Evolutionary conservation across 371 early-diverging fungal species (phyloP).

Genomic region (Zopfochytrium polystomum): DNA sequence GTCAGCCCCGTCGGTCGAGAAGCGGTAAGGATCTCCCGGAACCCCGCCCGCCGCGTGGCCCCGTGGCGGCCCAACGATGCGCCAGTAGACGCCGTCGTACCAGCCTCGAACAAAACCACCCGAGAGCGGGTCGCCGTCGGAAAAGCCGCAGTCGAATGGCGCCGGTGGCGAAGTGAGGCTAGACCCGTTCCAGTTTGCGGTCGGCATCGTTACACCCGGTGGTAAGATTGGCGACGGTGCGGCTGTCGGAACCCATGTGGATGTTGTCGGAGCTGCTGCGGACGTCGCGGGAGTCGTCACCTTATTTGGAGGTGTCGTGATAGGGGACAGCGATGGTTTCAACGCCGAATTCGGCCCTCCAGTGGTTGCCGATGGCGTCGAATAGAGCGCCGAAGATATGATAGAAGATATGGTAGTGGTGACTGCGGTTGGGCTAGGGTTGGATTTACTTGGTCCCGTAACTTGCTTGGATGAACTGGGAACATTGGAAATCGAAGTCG

Average conservation of each 20-base stretch:
- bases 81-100: conserved; percentile 24
- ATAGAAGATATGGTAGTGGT: too few species aligned
- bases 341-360: too few species aligned
- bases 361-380: too few species aligned
- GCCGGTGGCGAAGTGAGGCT: background rate
- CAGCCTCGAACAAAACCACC: conserved; percentile 22
- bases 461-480: too few species aligned
- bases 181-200: background rate
- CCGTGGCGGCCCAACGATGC: conserved; percentile 6
- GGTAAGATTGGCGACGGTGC: conserved; percentile 3
- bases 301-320: background rate
- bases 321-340: too few species aligned
- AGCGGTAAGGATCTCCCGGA: background rate
- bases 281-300: conserved; percentile 6
- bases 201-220: background rate
- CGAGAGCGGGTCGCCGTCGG: background rate
- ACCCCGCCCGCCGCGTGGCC: conserved; percentile 14
- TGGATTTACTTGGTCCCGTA: too few species aligned
- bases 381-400: too few species aligned
- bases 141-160: background rate
- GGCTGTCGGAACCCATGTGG: background rate
- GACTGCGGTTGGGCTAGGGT: too few species aligned
- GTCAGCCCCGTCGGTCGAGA: conserved; percentile 16
- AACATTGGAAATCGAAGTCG: too few species aligned
- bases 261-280: background rate